Conservation (phyloP, 768 basidiomycete genomes). For the Wakefieldia striispora region DNA sequence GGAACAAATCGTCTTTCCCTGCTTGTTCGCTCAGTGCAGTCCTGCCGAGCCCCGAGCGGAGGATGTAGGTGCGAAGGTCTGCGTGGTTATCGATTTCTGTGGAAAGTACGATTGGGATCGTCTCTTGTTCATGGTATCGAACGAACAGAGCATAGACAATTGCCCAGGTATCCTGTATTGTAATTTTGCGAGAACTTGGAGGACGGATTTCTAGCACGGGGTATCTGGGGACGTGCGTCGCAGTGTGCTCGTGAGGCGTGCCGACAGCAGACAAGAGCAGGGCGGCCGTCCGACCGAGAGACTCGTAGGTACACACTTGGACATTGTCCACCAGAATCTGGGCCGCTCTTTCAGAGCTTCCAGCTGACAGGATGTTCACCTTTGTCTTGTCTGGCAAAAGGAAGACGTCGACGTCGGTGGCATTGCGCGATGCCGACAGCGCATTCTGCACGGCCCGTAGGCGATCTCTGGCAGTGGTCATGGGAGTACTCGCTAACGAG, state of each 20-base stretch:
- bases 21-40: conserved; percentile 3
- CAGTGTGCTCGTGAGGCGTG: conserved; percentile 16
- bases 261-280: conserved; percentile 19
- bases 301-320: conserved; percentile 11
- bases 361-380: neutral
- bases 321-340: conserved; percentile 9
- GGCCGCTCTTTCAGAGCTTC: neutral
- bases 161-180: conserved; percentile 39
- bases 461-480: neutral
- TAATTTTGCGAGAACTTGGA: conserved; percentile 8
- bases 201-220: conserved; percentile 16
- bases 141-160: conserved; percentile 42
- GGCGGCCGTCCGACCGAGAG: conserved; percentile 7
- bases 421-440: neutral
- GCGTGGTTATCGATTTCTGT: conserved; percentile 25
- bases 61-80: conserved; percentile 38
- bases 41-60: conserved; percentile 37
- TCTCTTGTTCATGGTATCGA: conserved; percentile 37
- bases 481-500: neutral
- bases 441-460: conserved; percentile 14
- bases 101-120: conserved; percentile 39
- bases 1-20: conserved; percentile 32
- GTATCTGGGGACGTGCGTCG: conserved; percentile 20
- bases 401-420: neutral
- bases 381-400: conserved; percentile 18